Percentiles rank a stretch among this genome's conserved stretches.
Evolutionary conservation across 208 protist genomes (phyloP).

Genomic region (Trypanosoma scelopori): DNA sequence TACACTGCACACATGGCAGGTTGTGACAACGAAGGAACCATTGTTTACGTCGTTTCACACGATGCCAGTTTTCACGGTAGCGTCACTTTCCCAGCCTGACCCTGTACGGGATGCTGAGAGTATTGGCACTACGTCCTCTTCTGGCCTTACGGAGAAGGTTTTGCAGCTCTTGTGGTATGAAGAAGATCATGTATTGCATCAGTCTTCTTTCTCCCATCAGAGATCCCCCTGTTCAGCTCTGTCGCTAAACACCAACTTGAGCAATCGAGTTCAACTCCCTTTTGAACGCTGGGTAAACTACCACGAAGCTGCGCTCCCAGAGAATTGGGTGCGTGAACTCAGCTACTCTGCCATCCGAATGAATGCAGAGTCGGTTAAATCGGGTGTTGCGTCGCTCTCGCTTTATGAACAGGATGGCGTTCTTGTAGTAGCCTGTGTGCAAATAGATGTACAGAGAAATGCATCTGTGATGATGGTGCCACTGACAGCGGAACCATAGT

Average conservation of each 20-base stretch:
- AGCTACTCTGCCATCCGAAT: slow-evolving; percentile 25
- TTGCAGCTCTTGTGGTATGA: slow-evolving; percentile 32
- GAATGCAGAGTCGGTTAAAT: slow-evolving; percentile 27
- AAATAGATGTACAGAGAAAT: slow-evolving; percentile 3
- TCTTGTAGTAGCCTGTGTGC: slow-evolving; percentile 26
- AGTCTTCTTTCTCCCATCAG: background rate
- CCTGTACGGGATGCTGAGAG: background rate
- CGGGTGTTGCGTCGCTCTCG: slow-evolving; percentile 33
- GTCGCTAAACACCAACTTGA: background rate
- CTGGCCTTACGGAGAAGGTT: background rate
- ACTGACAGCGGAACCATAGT: slow-evolving; percentile 28
- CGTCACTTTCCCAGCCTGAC: slow-evolving; percentile 15
- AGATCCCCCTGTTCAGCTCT: background rate
- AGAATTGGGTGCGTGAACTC: slow-evolving; percentile 25
- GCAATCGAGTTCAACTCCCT: slow-evolving; percentile 26
- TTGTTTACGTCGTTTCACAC: slow-evolving; percentile 15
- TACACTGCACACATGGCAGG: slow-evolving; percentile 30
- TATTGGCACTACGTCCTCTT: background rate
- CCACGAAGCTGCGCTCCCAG: slow-evolving; percentile 3
- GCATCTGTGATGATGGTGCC: slow-evolving; percentile 24
- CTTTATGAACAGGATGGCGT: slow-evolving; percentile 28
- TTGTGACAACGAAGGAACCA: slow-evolving; percentile 33
- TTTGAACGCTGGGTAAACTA: slow-evolving; percentile 36
- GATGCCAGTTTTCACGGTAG: slow-evolving; percentile 33
- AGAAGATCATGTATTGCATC: slow-evolving; percentile 1